Conservation (phyloP, 768 basidiomycete genomes). For the Hebeloma cylindrosporum region DNA sequence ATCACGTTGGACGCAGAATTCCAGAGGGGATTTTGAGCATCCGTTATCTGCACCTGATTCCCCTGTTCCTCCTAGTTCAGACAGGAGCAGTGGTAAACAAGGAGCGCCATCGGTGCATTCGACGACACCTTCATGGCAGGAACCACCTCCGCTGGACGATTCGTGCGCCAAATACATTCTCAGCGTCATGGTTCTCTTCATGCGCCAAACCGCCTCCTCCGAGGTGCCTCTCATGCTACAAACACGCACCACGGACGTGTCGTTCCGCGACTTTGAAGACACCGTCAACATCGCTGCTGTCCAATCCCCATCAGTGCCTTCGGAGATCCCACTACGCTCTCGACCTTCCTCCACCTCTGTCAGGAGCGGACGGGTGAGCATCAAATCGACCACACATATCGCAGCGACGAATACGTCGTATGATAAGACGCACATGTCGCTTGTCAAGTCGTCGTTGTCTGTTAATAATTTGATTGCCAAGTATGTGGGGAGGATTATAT, state of each 20-base stretch:
- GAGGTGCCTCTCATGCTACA: slow-evolving; percentile 57
- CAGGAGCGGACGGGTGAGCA: slow-evolving; percentile 34
- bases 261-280: slow-evolving; percentile 74
- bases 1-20: slow-evolving; percentile 62
- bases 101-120: slow-evolving; percentile 47
- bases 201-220: slow-evolving; percentile 64
- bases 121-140: slow-evolving; percentile 48
- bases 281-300: too few relatives aligned
- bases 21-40: slow-evolving; percentile 38
- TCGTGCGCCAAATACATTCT: slow-evolving; percentile 78
- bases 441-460: slow-evolving; percentile 52
- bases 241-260: slow-evolving; percentile 57
- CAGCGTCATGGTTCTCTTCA: slow-evolving; percentile 79
- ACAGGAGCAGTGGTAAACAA: slow-evolving; percentile 27
- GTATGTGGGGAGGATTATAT: slow-evolving; percentile 77
- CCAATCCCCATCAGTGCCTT: slow-evolving; percentile 1
- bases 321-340: slow-evolving; percentile 31
- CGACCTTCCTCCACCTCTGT: slow-evolving; percentile 46
- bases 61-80: slow-evolving; percentile 32
- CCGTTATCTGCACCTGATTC: slow-evolving; percentile 38
- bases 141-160: slow-evolving; percentile 77
- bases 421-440: slow-evolving; percentile 63
- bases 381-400: slow-evolving; percentile 42
- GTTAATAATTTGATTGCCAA: slow-evolving; percentile 66
- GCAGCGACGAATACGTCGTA: slow-evolving; percentile 43